phyloP scores from a whole-genome alignment of 495 filamentous ascomycete genomes.

The Geopyxis carbonaria region DNA sequence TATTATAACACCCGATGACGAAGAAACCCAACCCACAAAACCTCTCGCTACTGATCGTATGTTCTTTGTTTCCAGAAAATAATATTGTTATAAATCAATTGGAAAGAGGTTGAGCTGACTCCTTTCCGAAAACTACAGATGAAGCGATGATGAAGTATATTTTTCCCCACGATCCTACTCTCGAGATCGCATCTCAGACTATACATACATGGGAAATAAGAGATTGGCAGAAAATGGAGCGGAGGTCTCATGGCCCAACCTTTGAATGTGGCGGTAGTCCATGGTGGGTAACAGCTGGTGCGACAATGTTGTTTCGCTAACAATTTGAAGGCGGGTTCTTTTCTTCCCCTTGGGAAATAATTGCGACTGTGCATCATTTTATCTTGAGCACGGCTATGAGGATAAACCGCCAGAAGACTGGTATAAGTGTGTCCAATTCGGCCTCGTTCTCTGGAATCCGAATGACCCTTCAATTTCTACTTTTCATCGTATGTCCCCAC shows the following conservation, averaged over 20 bases:
- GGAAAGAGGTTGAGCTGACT: no score
- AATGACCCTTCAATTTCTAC: slow-evolving; percentile 66
- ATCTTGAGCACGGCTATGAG: slow-evolving; percentile 83
- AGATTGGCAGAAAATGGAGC: slow-evolving; percentile 52
- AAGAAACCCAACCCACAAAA: no score
- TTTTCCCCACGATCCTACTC: slow-evolving; percentile 52
- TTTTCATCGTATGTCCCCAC: slow-evolving; percentile 37
- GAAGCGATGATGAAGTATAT: slow-evolving; percentile 69
- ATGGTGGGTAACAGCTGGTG: slow-evolving; percentile 38
- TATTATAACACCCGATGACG: no score
- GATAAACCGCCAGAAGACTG: slow-evolving; percentile 59
- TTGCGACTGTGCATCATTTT: slow-evolving; percentile 79
- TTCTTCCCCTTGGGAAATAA: slow-evolving; percentile 93
- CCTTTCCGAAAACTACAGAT: no score
- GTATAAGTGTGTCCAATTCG: slow-evolving; percentile 94
- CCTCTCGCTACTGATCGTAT: no score
- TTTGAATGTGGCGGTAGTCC: slow-evolving; percentile 77
- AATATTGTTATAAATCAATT: no score
- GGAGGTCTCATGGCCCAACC: slow-evolving; percentile 69
- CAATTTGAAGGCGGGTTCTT: slow-evolving; percentile 57
- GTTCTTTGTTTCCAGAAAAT: no score
- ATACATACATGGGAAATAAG: slow-evolving; percentile 72
- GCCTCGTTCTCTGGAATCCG: slow-evolving; percentile 80
- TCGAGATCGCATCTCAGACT: slow-evolving; percentile 53
- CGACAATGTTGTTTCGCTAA: background rate